Base-by-base conservation (phyloP, 1,284 basidiomycete species). In the Pisolithus thermaeus region DNA sequence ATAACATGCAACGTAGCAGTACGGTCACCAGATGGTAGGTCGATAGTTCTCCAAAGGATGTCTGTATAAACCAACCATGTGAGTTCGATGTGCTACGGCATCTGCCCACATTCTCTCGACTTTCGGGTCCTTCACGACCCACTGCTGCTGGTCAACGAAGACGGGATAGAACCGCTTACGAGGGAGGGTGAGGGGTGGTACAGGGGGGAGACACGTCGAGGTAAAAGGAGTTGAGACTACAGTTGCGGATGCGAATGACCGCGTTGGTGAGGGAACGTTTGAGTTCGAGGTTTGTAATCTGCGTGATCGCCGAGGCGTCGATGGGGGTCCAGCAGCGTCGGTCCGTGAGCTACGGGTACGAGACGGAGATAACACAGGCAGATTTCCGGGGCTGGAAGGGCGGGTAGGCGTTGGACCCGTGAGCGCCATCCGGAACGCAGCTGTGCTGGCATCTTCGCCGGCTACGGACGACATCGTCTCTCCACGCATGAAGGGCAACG, bases 101-200 rank as follows among this genome's bases (percentile, higher is more conserved):
- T 14, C 51, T 3, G 47, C 54, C 64, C 67, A 66, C 38, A 66
- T 55, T 25, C 46, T 54, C 32, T 62, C 59, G 12, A 62, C 57
- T 41, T 65, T 68, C 32, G 61, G 66, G 51, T 66, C 67, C 35
- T 52, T 56, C n/a, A 55, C 55, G 4, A 40, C 54, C 64, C 64
- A 66, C 14, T 69, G 64, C 28, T 67, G 55, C 11, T 64, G 65
- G 20, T 69, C 65, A 9, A 69, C 50, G 45, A 68, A 69, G 41
- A 65, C 49, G 0, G 66, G 53, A 9, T 61, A 52, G 46, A 65
- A 68, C 12, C 63, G 61, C 9, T 52, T 61, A 20, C 37, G 46
- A 18, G 39, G 11, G 36, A 53, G 56, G 12, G 48, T 48, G 3
- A 25, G n/a, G 3, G 30, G 49, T 7, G 52, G 55, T 3, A 41